Evolutionary conservation across 2,329 filamentous ascomycete species (phyloP), one percentile per base, ranked within the genome.

Genomic region (Ophiostoma piceae): DNA sequence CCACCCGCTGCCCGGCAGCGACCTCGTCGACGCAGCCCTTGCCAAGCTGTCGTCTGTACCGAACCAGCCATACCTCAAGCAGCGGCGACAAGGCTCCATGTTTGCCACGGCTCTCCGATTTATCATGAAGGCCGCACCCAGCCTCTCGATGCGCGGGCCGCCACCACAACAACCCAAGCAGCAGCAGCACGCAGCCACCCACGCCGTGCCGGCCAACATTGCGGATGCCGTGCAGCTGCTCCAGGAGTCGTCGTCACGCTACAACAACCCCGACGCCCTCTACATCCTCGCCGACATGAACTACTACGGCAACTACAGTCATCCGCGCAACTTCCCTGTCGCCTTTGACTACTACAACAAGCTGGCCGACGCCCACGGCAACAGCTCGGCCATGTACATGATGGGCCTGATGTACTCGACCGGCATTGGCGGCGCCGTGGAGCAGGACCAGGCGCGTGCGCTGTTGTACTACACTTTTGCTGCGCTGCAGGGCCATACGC

Each of bases 341-440:
- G 92, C 95, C 0, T 97, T 96, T 77, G 83, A 86, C 73, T 86
- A 92, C 81, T 99, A 98, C 79, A 84, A 91, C 72, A 84, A 89
- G 72, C 84, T 99, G 69, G 92, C 94, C 2, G 84, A 85, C 22
- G 78, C 89, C 71, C 86, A 90, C 74, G 95, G 94, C 64, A 98
- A 99, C 79, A 90, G 88, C 73, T 96, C 94, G 14, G 95, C 95
- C 1, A 92, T 98, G 78, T 90, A 96, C 79, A 97, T 99, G 94
- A 78, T 98, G 66, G 95, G 92, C 0, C 88, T 99, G 75, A 95
- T 97, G 86, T 94, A 99, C 79, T 94, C 94, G 47, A 99, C 95
- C 0, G 95, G 95, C 0, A 84, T 99, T 71, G 94, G 92, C 19
- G 88, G 88, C 41, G 89, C 89, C 0, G 92, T 97, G 6, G 87